phyloP scores from a whole-genome alignment of 2,329 filamentous ascomycete genomes.

The Fusarium tjaetaba region DNA sequence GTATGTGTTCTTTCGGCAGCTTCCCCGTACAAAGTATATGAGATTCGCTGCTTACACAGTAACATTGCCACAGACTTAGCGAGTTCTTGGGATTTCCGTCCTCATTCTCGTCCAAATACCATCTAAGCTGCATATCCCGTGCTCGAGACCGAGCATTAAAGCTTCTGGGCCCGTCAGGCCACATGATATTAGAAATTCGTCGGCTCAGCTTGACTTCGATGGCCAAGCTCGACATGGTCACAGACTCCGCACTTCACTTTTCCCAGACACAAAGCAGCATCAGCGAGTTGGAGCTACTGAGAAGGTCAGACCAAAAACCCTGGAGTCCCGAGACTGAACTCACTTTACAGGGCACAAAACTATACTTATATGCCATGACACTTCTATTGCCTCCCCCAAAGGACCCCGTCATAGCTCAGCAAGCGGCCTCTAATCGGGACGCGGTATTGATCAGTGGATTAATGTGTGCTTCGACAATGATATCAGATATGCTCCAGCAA shows the following conservation, averaged over 20 bases:
- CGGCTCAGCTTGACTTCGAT: background rate
- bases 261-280: background rate
- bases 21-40: too few relatives aligned
- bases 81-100: background rate
- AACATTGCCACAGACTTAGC: background rate
- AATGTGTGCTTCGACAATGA: background rate
- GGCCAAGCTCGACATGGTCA: background rate
- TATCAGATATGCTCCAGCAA: background rate
- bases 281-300: background rate
- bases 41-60: background rate
- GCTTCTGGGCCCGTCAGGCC: background rate
- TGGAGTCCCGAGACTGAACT: background rate
- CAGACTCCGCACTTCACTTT: background rate
- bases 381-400: background rate
- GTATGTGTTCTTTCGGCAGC: background rate
- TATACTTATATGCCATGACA: background rate
- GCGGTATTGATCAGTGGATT: background rate
- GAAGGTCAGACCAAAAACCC: background rate
- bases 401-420: background rate
- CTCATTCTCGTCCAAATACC: rapidly evolving
- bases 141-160: background rate
- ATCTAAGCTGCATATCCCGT: background rate
- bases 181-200: background rate
- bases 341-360: background rate
- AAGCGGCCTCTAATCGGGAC: background rate